These are phyloP conservation scores for Coemansia sp. DNA, from an alignment of 192 early-diverging fungal genomes.

Conservation along the genomic window DNA sequence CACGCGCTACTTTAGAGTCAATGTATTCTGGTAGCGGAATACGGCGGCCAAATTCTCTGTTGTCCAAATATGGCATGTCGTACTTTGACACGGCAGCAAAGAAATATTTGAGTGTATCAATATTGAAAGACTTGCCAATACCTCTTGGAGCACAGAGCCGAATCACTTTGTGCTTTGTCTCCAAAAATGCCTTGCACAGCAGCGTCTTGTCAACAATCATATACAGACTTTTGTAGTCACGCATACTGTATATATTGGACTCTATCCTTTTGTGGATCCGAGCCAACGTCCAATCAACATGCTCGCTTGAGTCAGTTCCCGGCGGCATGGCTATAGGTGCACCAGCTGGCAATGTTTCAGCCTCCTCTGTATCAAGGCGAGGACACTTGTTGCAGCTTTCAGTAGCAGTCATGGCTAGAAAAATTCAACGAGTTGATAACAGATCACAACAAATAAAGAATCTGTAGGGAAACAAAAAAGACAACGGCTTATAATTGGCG, in stretches of 20 bases:
- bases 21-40: not conserved
- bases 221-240: not conserved
- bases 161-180: not conserved
- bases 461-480: no score
- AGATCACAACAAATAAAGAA: not conserved
- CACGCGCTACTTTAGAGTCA: not conserved
- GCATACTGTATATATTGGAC: not conserved
- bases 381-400: not conserved
- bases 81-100: not conserved
- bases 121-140: conserved; percentile 4
- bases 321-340: not conserved
- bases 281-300: not conserved
- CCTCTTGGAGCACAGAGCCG: conserved; percentile 6
- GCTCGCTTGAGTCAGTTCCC: not conserved
- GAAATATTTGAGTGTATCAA: not conserved
- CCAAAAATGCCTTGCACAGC: conserved; percentile 14
- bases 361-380: not conserved
- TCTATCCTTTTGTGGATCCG: not conserved
- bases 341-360: not conserved
- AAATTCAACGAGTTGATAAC: not conserved
- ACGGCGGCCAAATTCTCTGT: not conserved
- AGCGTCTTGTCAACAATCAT: conserved; percentile 8
- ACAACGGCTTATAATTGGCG: no score
- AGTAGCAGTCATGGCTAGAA: no score
- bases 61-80: not conserved